Conservation (phyloP, 2,329 filamentous ascomycete species). For the Ophiostoma perfectum region DNA sequence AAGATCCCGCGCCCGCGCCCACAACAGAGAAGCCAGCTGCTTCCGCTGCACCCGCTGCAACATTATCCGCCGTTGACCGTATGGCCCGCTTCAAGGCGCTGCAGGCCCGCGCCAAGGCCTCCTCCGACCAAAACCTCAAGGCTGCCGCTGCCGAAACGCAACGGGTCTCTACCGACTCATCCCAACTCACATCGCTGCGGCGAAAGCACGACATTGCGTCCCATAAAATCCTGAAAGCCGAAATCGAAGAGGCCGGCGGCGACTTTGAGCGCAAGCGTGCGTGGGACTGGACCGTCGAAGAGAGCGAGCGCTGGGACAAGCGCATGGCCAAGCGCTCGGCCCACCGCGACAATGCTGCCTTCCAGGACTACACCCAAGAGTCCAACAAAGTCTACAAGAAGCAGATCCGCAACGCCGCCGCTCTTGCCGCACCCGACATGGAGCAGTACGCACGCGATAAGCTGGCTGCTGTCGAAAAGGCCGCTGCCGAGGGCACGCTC, state of each 20-base stretch:
- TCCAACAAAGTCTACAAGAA: constrained; percentile 91
- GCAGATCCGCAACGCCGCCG: constrained; percentile 57
- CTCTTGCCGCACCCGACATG: constrained; percentile 67
- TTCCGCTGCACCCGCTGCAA: constrained; percentile 6
- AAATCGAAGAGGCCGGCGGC: constrained; percentile 75
- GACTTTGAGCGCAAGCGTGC: constrained; percentile 97
- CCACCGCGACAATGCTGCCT: constrained; percentile 78
- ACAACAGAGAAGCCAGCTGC: not conserved
- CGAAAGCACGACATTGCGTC: constrained; percentile 82
- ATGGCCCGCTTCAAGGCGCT: constrained; percentile 81
- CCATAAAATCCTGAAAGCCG: constrained; percentile 89
- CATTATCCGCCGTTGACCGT: constrained; percentile 45
- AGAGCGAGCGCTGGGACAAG: constrained; percentile 90
- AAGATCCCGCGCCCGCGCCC: not conserved
- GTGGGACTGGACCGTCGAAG: constrained; percentile 97
- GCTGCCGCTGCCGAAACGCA: constrained; percentile 80
- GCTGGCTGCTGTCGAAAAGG: constrained; percentile 74
- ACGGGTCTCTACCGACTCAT: constrained; percentile 70
- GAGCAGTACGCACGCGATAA: constrained; percentile 86
- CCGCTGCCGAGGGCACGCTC: constrained; percentile 75
- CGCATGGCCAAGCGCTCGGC: constrained; percentile 78
- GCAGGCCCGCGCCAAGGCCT: constrained; percentile 71
- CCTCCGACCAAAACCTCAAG: constrained; percentile 68
- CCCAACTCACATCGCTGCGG: constrained; percentile 69
- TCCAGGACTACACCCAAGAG: constrained; percentile 82